These are phyloP conservation scores for Globisporangium spinosum DNA, from an alignment of 352 stramenopile species.

Conservation along the genomic window DNA sequence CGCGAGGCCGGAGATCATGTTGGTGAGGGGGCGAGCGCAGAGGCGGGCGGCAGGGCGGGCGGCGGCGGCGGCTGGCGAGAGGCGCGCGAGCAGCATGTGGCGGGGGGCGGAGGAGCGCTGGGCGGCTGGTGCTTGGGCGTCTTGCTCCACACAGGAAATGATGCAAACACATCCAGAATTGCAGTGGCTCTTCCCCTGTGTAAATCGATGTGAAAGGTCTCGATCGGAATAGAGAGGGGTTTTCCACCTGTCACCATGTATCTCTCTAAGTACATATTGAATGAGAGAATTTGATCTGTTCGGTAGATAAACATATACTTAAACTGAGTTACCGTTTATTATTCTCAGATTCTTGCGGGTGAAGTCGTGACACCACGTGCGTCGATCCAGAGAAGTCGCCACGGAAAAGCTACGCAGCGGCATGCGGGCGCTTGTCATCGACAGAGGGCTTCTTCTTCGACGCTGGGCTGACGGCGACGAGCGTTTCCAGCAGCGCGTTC, in stretches of 20 bases:
- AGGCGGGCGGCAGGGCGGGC: background rate
- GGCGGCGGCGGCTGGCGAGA: constrained; percentile 18
- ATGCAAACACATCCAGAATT: constrained; percentile 10
- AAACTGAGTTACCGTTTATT: background rate
- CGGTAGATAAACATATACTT: background rate
- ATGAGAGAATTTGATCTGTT: too few species aligned
- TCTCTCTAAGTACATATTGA: constrained; percentile 4
- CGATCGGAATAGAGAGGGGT: background rate
- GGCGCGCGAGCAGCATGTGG: constrained; percentile 48
- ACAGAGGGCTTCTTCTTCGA: background rate
- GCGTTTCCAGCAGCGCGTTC: constrained; percentile 29
- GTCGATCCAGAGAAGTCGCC: background rate
- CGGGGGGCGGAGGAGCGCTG: background rate
- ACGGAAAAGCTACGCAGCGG: constrained; percentile 1
- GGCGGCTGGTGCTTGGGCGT: constrained; percentile 13
- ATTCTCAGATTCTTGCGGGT: constrained; percentile 8
- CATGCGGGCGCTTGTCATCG: background rate
- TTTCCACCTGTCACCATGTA: background rate
- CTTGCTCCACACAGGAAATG: constrained; percentile 13
- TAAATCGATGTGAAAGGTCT: background rate
- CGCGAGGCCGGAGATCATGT: constrained; percentile 33
- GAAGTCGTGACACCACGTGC: background rate
- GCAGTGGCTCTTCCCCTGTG: background rate
- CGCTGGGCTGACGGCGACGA: background rate
- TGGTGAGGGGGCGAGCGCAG: constrained; percentile 28